Percentiles rank a stretch among this genome's conserved stretches.
Conservation (phyloP, 495 filamentous ascomycete species). For the Penicillium mononematosum region DNA sequence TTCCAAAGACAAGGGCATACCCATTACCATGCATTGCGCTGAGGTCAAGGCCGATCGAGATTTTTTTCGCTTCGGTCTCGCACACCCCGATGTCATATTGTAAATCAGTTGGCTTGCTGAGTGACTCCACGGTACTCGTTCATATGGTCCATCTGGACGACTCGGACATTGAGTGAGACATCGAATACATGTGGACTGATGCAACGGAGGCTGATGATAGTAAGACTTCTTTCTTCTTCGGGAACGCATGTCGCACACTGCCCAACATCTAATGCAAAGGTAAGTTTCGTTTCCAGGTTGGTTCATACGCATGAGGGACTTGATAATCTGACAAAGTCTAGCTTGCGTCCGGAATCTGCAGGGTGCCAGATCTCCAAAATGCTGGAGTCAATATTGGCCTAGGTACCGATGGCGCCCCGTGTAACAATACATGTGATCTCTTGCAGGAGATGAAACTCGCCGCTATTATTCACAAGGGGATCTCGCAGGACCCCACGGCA, state of each 20-base stretch:
- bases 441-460: conserved; percentile 54
- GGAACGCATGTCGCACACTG: conserved; percentile 49
- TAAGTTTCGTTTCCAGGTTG: not conserved
- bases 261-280: conserved; percentile 49
- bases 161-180: conserved; percentile 34
- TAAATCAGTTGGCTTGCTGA: conserved; percentile 39
- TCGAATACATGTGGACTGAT: too few relatives aligned
- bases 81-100: conserved; percentile 49
- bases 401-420: conserved; percentile 52
- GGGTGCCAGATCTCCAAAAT: conserved; percentile 40
- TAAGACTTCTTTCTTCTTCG: conserved; percentile 32
- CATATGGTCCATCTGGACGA: conserved; percentile 52
- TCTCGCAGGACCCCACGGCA: conserved; percentile 43
- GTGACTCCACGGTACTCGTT: conserved; percentile 39
- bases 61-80: conserved; percentile 41
- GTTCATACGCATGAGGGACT: not conserved
- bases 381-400: conserved; percentile 43
- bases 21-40: conserved; percentile 44
- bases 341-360: conserved; percentile 49
- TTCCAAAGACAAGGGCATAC: conserved; percentile 42
- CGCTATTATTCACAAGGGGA: conserved; percentile 51
- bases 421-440: conserved; percentile 51
- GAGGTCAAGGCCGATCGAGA: conserved; percentile 40
- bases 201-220: not conserved
- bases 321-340: conserved; percentile 9